phyloP scores from a whole-genome alignment of 371 early-diverging fungal genomes.

The Thermomucor indicae-seudaticae region DNA sequence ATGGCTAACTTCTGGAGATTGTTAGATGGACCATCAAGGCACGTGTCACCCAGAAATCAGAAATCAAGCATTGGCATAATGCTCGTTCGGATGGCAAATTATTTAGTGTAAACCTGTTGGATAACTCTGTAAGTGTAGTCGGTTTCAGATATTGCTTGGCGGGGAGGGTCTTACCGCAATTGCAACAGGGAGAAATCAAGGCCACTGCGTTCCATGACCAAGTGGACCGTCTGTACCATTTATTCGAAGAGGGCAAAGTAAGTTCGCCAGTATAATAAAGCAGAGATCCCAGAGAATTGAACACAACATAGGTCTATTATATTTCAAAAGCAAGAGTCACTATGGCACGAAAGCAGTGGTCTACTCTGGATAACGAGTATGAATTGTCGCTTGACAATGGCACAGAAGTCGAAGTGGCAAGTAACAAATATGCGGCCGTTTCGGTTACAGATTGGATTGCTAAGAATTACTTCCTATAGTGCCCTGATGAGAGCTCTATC shows the following conservation, averaged over 20 bases:
- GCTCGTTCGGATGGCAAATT: conserved; percentile 79
- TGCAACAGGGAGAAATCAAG: conserved; percentile 77
- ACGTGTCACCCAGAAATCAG: conserved; percentile 79
- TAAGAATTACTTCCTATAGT: conserved; percentile 33
- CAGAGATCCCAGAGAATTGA: not conserved
- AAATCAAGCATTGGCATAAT: conserved; percentile 82
- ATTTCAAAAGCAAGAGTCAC: conserved; percentile 81
- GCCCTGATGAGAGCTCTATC: conserved; percentile 51
- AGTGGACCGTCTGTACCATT: conserved; percentile 65
- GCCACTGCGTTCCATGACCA: conserved; percentile 87
- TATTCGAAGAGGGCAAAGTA: conserved; percentile 75
- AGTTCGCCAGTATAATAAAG: conserved; percentile 2
- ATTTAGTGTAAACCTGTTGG: conserved; percentile 85
- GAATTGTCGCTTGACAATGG: conserved; percentile 81
- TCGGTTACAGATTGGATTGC: not conserved
- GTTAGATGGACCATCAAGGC: conserved; percentile 89
- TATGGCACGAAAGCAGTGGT: conserved; percentile 85
- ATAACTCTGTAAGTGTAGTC: conserved; percentile 61
- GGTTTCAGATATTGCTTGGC: not conserved
- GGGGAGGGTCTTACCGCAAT: not conserved
- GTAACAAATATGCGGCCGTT: not conserved
- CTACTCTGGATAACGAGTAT: conserved; percentile 83
- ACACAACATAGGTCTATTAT: conserved; percentile 70
- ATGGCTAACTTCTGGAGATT: no score
- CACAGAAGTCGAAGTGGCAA: conserved; percentile 61